Conservation (phyloP, 306 rosid genomes). For the Pterocarpus macrocarpus region DNA sequence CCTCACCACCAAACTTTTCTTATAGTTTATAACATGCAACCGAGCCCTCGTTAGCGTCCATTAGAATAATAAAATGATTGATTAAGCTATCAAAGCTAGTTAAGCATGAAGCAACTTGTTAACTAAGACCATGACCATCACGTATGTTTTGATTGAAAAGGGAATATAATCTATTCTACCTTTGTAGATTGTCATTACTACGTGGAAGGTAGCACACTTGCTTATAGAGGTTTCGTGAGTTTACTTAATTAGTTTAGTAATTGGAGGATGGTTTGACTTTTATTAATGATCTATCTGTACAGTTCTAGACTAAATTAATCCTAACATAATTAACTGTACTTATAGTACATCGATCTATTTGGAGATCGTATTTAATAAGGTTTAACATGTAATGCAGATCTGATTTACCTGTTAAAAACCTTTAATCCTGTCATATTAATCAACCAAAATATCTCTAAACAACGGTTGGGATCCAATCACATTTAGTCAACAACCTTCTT, state of each 20-base stretch:
- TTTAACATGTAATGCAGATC: constrained; percentile 30
- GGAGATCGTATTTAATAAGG: constrained; percentile 24
- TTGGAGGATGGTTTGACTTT: constrained; percentile 50
- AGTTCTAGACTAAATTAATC: not conserved
- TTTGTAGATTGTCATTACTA: constrained; percentile 36
- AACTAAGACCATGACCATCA: constrained; percentile 22
- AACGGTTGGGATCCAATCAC: constrained; percentile 19
- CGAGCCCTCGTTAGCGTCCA: not conserved
- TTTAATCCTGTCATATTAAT: constrained; percentile 25
- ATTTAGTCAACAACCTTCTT: constrained; percentile 38
- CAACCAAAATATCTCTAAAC: constrained; percentile 20
- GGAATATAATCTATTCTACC: constrained; percentile 30
- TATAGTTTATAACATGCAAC: not conserved
- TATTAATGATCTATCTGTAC: not conserved
- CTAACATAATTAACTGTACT: no score
- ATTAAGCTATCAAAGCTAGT: constrained; percentile 27
- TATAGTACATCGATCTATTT: not conserved
- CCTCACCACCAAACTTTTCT: constrained; percentile 34
- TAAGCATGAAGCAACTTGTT: constrained; percentile 11
- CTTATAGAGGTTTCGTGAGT: constrained; percentile 3
- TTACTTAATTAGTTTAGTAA: constrained; percentile 28
- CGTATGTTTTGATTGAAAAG: constrained; percentile 24
- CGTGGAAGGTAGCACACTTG: constrained; percentile 27
- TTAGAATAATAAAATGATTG: not conserved
- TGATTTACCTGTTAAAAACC: constrained; percentile 12